Base-by-base conservation (phyloP, 192 early-diverging fungal species). In the Oehlia diaphana region DNA sequence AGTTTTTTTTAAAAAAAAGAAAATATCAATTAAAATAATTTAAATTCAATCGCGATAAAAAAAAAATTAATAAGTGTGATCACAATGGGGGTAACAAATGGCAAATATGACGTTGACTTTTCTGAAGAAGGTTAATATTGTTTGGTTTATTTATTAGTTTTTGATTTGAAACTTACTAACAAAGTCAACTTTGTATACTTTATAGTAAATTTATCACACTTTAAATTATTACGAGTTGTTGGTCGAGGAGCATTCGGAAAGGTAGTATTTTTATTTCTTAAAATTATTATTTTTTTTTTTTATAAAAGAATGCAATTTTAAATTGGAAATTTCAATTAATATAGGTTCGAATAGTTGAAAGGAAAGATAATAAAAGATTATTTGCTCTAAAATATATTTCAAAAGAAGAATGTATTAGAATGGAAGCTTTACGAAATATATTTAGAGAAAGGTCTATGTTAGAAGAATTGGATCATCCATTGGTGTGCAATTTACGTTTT, bases 231-330 rank as follows among this genome's bases (percentile, higher is more conserved):
- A 37, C 84, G 92, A n/a, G 89, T 90, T 68, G 90, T 96, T 81
- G 95, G 95, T 6, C 90, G 91, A 80, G 95, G 95, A 33, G 92
- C 95, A 4, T 96, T 96, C 83, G 95, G 95, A 62, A 96, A 96
- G 90, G 94, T 95, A 86, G 12, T 9, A n/a, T 50, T 42, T 33
- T 16, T 63, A 35, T 76, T 19, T 35, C 44, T 33, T 31, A 31
- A 31, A 31, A 31, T 26, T 26, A 26, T 26, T 26, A 26, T 26
- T 26, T 0, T 26, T 26, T 26, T 26, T 26, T 26, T 26, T 26
- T 26, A 31, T 2, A 31, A 31, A 31, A 31, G 31, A 31, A 31
- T 31, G 31, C 31, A 31, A 31, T 31, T 31, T 31, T 31, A 31
- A 31, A 31, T 31, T 31, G 31, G 1, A 31, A 31, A 31, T 31